These are phyloP conservation scores for Globisporangium barbulae DNA, from an alignment of 352 stramenopile species.

Conservation along the genomic window DNA sequence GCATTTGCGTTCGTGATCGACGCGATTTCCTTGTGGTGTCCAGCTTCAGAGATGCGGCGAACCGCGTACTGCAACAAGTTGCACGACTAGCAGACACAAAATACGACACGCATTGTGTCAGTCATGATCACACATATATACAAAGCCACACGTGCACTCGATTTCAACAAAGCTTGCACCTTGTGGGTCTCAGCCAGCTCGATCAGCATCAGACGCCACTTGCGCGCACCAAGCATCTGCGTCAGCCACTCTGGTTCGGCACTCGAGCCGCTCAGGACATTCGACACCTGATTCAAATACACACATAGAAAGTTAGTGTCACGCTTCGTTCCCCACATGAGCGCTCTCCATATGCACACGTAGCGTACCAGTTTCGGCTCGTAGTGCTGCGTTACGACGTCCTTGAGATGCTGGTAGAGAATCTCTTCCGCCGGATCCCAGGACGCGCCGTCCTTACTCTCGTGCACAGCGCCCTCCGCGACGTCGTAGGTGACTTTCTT, in stretches of 20 bases:
- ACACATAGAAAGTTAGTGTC: background rate
- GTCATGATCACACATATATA: background rate
- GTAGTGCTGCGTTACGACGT: slow-evolving; percentile 78
- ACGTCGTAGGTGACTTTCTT: slow-evolving; percentile 79
- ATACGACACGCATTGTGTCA: background rate
- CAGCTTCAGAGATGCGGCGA: slow-evolving; percentile 78
- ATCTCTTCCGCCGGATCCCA: slow-evolving; percentile 80
- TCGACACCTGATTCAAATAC: slow-evolving; percentile 46
- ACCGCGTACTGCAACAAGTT: slow-evolving; percentile 85
- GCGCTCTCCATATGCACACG: too few relatives aligned
- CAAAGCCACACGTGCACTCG: background rate
- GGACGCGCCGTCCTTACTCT: slow-evolving; percentile 59
- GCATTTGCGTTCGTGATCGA: slow-evolving; percentile 81
- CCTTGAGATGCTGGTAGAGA: slow-evolving; percentile 71
- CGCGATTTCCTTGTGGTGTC: slow-evolving; percentile 86
- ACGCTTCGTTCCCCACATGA: background rate
- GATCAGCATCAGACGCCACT: slow-evolving; percentile 86
- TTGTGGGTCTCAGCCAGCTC: slow-evolving; percentile 84
- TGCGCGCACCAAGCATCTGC: slow-evolving; percentile 75
- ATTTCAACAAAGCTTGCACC: slow-evolving; percentile 25
- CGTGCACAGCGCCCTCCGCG: slow-evolving; percentile 54
- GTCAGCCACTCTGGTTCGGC: slow-evolving; percentile 80
- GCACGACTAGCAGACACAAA: slow-evolving; percentile 44
- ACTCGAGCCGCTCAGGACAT: slow-evolving; percentile 77
- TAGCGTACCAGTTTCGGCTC: slow-evolving; percentile 64